These are phyloP conservation scores for Lepidium africanum DNA, from an alignment of 345 rosid genomes.

Conservation along the genomic window DNA sequence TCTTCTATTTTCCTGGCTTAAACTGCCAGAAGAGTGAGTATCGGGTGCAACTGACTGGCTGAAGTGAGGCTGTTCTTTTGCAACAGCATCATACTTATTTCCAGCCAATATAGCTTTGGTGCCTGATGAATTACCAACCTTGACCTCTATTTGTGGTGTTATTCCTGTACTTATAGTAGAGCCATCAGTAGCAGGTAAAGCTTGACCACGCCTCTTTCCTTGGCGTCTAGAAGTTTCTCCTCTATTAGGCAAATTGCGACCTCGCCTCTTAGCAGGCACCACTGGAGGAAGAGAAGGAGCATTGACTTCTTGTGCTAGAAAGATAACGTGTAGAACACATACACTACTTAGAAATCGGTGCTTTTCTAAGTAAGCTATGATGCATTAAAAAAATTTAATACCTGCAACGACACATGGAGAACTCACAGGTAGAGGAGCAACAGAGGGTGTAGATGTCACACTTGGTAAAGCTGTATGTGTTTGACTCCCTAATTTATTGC, in stretches of 20 bases:
- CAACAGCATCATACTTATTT: slow-evolving; percentile 36
- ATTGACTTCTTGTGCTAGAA: slow-evolving; percentile 15
- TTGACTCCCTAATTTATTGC: neutral
- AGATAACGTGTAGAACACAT: neutral
- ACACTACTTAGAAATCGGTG: slow-evolving; percentile 5
- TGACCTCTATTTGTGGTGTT: slow-evolving; percentile 27
- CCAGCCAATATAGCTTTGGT: slow-evolving; percentile 2
- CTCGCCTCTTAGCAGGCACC: slow-evolving; percentile 32
- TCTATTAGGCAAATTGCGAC: slow-evolving; percentile 38
- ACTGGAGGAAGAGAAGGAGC: slow-evolving; percentile 9
- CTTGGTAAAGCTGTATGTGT: neutral
- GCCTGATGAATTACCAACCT: slow-evolving; percentile 19
- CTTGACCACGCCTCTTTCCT: slow-evolving; percentile 48
- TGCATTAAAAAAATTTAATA: slow-evolving; percentile 1
- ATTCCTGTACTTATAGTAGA: slow-evolving; percentile 31
- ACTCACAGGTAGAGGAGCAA: slow-evolving; percentile 16
- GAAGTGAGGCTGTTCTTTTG: slow-evolving; percentile 27
- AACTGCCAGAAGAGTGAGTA: slow-evolving; percentile 13
- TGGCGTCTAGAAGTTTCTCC: slow-evolving; percentile 44
- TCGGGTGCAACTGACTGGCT: neutral
- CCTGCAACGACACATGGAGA: slow-evolving; percentile 28
- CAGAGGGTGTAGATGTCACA: slow-evolving; percentile 6
- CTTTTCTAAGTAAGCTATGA: neutral
- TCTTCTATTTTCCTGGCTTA: slow-evolving; percentile 17
- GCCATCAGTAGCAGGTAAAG: slow-evolving; percentile 37